Percentiles rank a stretch among this genome's conserved stretches.
Conservation (phyloP, 768 basidiomycete genomes). For the Termitomyces sp. region DNA sequence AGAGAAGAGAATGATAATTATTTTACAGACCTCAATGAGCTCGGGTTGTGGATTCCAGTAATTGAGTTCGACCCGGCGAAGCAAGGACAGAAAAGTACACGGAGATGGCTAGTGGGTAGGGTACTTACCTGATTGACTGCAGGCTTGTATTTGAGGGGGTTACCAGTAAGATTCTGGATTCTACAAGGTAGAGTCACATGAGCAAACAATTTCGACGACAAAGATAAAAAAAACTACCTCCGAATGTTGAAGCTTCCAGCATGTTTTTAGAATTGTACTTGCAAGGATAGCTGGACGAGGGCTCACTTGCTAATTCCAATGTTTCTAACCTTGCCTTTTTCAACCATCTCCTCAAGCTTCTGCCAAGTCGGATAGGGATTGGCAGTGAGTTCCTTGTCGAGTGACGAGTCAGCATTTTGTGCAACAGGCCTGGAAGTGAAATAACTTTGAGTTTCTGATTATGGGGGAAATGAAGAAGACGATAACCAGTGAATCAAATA, state of each 20-base stretch:
- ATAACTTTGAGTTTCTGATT: not conserved
- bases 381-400: constrained; percentile 51
- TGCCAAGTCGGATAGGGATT: constrained; percentile 80
- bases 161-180: constrained; percentile 60
- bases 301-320: constrained; percentile 83
- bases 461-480: not conserved
- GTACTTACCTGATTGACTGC: constrained; percentile 60
- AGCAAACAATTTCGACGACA: constrained; percentile 11
- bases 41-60: constrained; percentile 79
- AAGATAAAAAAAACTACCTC: constrained; percentile 26
- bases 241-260: constrained; percentile 60
- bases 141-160: constrained; percentile 55
- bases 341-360: constrained; percentile 74
- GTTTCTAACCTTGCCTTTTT: constrained; percentile 72
- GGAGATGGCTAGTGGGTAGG: not conserved
- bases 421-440: constrained; percentile 55
- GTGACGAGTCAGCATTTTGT: constrained; percentile 47
- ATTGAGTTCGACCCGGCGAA: constrained; percentile 57
- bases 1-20: not conserved
- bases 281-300: not conserved
- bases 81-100: not conserved
- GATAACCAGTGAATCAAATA: constrained; percentile 78
- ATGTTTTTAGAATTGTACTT: not conserved
- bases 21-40: constrained; percentile 51
- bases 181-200: constrained; percentile 22